Conservation (phyloP, 2,329 filamentous ascomycete species). For the Fusarium compactum region DNA sequence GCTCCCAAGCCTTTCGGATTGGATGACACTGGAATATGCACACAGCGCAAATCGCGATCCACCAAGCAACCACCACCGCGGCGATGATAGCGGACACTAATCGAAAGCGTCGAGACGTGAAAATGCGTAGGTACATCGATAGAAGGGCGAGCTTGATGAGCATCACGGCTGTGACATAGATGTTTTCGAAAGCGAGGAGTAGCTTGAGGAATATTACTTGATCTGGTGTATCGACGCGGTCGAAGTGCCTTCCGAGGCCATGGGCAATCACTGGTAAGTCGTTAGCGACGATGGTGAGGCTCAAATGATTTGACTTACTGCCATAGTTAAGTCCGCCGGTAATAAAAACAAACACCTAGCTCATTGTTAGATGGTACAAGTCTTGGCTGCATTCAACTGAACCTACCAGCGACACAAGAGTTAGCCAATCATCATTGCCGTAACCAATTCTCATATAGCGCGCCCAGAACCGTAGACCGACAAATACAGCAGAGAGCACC, state of each 20-base stretch:
- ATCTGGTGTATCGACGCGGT: not conserved
- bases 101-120: constrained; percentile 22
- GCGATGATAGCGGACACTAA: constrained; percentile 16
- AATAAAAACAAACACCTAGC: constrained; percentile 25
- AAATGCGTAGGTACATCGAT: constrained; percentile 33
- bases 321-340: constrained; percentile 29
- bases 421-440: constrained; percentile 29
- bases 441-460: constrained; percentile 17
- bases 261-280: constrained; percentile 21
- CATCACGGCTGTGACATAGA: constrained; percentile 33
- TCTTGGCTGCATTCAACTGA: not conserved
- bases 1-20: constrained; percentile 25
- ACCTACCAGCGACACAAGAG: constrained; percentile 20
- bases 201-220: constrained; percentile 22
- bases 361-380: not conserved
- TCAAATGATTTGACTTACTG: not conserved
- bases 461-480: constrained; percentile 24
- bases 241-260: constrained; percentile 24
- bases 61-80: constrained; percentile 17
- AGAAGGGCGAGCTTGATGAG: constrained; percentile 30
- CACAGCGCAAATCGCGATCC: constrained; percentile 32
- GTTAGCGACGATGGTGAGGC: not conserved
- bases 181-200: constrained; percentile 31
- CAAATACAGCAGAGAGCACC: constrained; percentile 9
- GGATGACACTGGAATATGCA: constrained; percentile 35